Conservation (phyloP, 2,329 filamentous ascomycete genomes). For the Xylaria sp. region DNA sequence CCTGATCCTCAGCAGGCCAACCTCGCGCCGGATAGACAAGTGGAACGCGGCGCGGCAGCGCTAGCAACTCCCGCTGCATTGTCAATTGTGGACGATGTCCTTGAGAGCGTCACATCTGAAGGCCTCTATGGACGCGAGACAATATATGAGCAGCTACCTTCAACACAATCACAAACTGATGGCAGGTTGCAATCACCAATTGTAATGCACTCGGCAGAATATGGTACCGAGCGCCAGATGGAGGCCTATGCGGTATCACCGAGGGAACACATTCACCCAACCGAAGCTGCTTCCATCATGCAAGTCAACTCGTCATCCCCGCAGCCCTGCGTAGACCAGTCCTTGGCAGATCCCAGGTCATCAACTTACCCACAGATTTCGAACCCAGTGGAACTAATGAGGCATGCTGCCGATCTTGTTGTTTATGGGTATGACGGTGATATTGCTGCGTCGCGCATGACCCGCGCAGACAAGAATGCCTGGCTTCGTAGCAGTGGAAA, state of each 20-base stretch:
- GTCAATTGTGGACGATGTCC: neutral
- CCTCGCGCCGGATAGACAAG: neutral
- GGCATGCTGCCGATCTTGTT: too few relatives aligned
- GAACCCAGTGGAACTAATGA: too few relatives aligned
- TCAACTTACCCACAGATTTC: too few relatives aligned
- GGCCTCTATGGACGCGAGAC: slow-evolving; percentile 28
- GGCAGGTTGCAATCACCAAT: slow-evolving; percentile 8
- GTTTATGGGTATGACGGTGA: too few relatives aligned
- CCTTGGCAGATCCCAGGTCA: neutral
- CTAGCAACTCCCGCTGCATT: neutral
- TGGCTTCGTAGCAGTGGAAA: neutral
- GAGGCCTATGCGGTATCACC: neutral
- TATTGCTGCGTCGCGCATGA: too few relatives aligned
- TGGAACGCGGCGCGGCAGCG: neutral
- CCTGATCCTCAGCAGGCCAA: neutral
- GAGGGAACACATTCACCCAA: neutral
- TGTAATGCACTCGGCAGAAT: neutral
- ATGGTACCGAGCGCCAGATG: neutral
- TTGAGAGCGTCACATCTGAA: slow-evolving; percentile 23
- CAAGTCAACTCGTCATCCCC: neutral
- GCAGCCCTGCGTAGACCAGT: neutral
- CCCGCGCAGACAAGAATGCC: too few relatives aligned
- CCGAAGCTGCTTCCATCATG: neutral
- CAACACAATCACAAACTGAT: neutral
- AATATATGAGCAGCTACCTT: neutral